Evolutionary conservation across 78 protist species (phyloP).

Genomic region (Acrasis kona): DNA sequence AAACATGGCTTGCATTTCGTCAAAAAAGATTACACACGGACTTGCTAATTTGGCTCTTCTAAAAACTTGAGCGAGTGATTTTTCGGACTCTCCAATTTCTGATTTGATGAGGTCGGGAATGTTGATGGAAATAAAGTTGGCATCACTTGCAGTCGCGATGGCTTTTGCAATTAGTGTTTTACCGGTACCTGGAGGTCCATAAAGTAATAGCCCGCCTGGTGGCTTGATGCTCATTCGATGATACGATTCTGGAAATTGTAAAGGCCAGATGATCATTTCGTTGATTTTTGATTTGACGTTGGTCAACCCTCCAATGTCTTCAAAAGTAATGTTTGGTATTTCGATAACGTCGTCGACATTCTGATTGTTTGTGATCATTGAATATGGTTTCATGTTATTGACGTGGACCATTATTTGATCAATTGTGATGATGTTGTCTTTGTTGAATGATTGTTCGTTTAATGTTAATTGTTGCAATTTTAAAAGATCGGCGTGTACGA

Average conservation of each 20-base stretch:
- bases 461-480: not conserved
- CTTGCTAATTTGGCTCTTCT: conserved; percentile 55
- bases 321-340: conserved; percentile 68
- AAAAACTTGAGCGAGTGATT: conserved; percentile 63
- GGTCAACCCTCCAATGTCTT: conserved; percentile 89
- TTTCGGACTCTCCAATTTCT: conserved; percentile 82
- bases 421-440: not conserved
- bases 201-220: conserved; percentile 77
- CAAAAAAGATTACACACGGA: conserved; percentile 66
- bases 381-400: not conserved
- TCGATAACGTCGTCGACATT: no score
- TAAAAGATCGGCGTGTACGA: not conserved
- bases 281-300: conserved; percentile 55
- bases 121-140: conserved; percentile 81
- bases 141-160: conserved; percentile 71
- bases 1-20: conserved; percentile 69
- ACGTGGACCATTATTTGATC: not conserved
- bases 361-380: not conserved
- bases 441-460: not conserved
- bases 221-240: conserved; percentile 79
- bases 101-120: conserved; percentile 81
- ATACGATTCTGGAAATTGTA: conserved; percentile 67
- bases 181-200: conserved; percentile 91
- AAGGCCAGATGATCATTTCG: conserved; percentile 90
- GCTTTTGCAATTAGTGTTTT: conserved; percentile 90